Evolutionary conservation across 768 basidiomycete species (phyloP).

Genomic region (Nidula microcarpa): DNA sequence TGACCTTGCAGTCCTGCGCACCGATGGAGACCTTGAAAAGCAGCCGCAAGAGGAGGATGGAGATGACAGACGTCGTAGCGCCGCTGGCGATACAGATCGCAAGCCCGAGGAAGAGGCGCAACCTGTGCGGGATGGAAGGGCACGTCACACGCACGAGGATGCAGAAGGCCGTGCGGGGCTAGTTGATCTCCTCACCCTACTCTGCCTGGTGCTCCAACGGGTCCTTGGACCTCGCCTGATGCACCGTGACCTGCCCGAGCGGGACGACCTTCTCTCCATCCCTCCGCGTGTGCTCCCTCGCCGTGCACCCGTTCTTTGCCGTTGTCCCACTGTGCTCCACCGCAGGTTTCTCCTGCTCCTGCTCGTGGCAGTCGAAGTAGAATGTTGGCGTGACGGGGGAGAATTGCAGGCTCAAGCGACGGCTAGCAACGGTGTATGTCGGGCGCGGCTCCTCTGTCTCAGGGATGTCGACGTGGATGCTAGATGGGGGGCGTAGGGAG

Average conservation of each 20-base stretch:
- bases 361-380: slow-evolving; percentile 17
- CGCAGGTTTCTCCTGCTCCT: slow-evolving; percentile 42
- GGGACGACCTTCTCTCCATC: slow-evolving; percentile 16
- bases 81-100: slow-evolving; percentile 69
- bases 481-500: slow-evolving; percentile 23
- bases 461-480: slow-evolving; percentile 25
- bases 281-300: slow-evolving; percentile 14
- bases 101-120: slow-evolving; percentile 66
- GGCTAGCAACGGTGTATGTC: slow-evolving; percentile 24
- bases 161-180: slow-evolving; percentile 34
- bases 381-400: slow-evolving; percentile 49
- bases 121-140: slow-evolving; percentile 74
- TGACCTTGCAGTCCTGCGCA: slow-evolving; percentile 48
- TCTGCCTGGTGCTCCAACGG: neutral
- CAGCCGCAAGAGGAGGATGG: slow-evolving; percentile 80
- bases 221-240: slow-evolving; percentile 1
- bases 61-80: slow-evolving; percentile 88
- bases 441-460: slow-evolving; percentile 21
- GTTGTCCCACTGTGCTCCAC: slow-evolving; percentile 33
- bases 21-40: slow-evolving; percentile 73
- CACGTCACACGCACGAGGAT: slow-evolving; percentile 51
- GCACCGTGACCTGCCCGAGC: slow-evolving; percentile 19
- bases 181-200: slow-evolving; percentile 6
- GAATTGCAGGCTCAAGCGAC: slow-evolving; percentile 62
- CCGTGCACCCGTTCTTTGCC: slow-evolving; percentile 25